These are phyloP conservation scores for Hippophae rhamnoides DNA, from an alignment of 306 rosid species.

Conservation along the genomic window DNA sequence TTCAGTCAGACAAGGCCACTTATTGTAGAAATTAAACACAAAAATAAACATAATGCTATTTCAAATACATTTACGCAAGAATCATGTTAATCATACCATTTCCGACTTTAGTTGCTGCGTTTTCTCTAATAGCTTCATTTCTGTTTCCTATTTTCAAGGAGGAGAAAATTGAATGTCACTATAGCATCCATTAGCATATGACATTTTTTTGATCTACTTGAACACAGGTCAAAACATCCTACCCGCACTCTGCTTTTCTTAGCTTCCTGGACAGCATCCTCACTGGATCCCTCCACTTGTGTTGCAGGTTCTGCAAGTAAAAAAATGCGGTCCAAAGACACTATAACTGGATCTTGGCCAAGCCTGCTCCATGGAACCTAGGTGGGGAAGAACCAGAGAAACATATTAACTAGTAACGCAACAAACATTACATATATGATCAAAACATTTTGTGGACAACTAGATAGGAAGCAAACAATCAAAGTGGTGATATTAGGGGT, in stretches of 20 bases:
- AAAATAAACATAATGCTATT: background rate
- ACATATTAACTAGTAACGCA: background rate
- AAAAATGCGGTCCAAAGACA: conserved; percentile 83
- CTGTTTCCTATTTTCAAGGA: conserved; percentile 76
- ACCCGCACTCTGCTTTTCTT: conserved; percentile 78
- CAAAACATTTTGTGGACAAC: no score
- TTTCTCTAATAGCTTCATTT: conserved; percentile 74
- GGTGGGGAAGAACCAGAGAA: conserved; percentile 11
- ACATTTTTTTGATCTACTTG: background rate
- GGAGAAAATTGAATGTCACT: conserved; percentile 14
- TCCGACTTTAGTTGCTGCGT: conserved; percentile 60
- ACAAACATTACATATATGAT: no score
- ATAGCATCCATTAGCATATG: conserved; percentile 8
- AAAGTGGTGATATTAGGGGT: no score
- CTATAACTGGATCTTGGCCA: conserved; percentile 96
- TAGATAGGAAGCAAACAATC: no score
- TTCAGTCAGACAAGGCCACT: no score
- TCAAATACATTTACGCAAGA: conserved; percentile 4
- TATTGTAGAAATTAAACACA: background rate
- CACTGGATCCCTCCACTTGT: conserved; percentile 67
- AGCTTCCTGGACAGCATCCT: conserved; percentile 88
- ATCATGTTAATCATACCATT: conserved; percentile 46
- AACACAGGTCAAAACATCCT: conserved; percentile 12
- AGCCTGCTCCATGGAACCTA: conserved; percentile 99
- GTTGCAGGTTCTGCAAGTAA: conserved; percentile 95